Conservation (phyloP, 257 asterid genomes). For the Orobanche coerulescens region DNA sequence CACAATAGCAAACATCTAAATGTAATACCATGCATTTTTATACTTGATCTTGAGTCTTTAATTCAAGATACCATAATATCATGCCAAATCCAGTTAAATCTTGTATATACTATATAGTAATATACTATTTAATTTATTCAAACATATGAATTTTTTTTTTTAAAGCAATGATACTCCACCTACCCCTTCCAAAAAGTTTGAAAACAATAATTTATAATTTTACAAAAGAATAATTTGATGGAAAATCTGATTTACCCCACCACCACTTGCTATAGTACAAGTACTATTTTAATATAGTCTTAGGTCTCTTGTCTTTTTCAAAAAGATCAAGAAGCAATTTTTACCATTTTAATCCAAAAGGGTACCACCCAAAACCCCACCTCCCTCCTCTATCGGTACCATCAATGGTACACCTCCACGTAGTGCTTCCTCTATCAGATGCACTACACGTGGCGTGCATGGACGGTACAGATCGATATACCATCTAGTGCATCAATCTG, state of each 20-base stretch:
- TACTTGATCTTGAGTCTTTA: no score
- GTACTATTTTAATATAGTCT: constrained; percentile 7
- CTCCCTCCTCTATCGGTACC: no score
- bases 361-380: no score
- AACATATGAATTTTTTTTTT: no score
- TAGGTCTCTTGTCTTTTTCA: constrained; percentile 29
- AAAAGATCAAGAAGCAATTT: constrained; percentile 28
- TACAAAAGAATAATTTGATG: neutral
- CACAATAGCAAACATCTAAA: no score
- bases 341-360: constrained; percentile 17
- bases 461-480: no score
- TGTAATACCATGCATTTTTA: no score
- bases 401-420: no score
- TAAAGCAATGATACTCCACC: constrained; percentile 14
- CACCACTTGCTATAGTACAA: constrained; percentile 21
- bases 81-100: neutral
- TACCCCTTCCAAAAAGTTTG: neutral
- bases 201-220: neutral
- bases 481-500: no score
- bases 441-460: no score
- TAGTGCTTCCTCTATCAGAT: no score
- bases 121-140: neutral
- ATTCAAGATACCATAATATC: no score
- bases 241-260: constrained; percentile 28
- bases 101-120: neutral